A percentile compares a stretch with the other conserved stretches of the same genome.
phyloP scores from a whole-genome alignment of 208 protist species.

The Acanthamoeba culbertsoni region DNA sequence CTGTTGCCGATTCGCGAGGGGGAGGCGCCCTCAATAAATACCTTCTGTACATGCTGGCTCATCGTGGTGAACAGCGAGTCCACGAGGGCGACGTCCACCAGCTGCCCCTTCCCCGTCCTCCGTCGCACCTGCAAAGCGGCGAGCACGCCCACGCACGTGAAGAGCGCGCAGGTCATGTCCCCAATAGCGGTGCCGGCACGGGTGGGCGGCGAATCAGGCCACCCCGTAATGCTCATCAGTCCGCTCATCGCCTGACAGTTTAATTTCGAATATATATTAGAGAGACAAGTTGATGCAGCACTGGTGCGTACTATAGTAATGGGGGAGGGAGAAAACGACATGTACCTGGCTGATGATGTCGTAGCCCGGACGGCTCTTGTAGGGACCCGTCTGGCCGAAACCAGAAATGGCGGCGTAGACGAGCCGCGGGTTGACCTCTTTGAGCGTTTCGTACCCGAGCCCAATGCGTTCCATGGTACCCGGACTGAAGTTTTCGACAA shows the following conservation, averaged over 20 bases:
- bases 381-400: conserved; percentile 62
- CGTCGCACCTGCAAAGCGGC: conserved; percentile 1
- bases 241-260: neutral
- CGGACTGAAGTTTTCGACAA: conserved; percentile 70
- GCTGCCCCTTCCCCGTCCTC: neutral
- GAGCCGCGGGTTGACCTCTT: conserved; percentile 50
- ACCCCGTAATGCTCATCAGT: conserved; percentile 69
- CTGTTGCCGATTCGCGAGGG: conserved; percentile 39
- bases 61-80: conserved; percentile 51
- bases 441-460: conserved; percentile 57
- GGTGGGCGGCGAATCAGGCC: neutral
- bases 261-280: too few species aligned
- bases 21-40: conserved; percentile 20
- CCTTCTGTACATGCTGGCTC: conserved; percentile 48
- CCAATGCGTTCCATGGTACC: conserved; percentile 61
- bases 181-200: conserved; percentile 64
- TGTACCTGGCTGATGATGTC: conserved; percentile 64
- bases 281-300: neutral
- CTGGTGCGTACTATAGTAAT: neutral
- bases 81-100: conserved; percentile 33
- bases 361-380: conserved; percentile 62
- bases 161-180: conserved; percentile 56
- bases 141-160: conserved; percentile 41
- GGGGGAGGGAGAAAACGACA: neutral
- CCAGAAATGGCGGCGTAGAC: conserved; percentile 69